These are phyloP conservation scores for Yamadazyma pseudoaaseri DNA, from an alignment of 1,139 yeast genomes.

Conservation along the genomic window DNA sequence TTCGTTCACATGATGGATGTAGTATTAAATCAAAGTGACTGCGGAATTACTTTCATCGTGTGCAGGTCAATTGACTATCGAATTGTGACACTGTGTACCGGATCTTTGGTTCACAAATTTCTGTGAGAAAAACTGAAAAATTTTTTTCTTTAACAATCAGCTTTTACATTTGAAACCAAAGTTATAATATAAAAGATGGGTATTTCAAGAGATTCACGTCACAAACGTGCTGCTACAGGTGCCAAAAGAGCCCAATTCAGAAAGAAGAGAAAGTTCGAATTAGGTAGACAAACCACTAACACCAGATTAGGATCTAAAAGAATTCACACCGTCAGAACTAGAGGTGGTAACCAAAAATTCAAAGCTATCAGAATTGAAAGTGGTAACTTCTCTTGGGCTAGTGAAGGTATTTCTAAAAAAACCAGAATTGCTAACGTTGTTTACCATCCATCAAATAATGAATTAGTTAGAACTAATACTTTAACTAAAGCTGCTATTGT, in stretches of 20 bases:
- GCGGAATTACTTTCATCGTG: neutral
- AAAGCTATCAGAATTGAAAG: slow-evolving; percentile 99
- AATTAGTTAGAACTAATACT: slow-evolving; percentile 99
- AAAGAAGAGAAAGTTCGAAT: slow-evolving; percentile 99
- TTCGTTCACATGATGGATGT: neutral
- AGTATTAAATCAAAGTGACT: neutral
- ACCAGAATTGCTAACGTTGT: slow-evolving; percentile 98
- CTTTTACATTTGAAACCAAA: slow-evolving; percentile 5
- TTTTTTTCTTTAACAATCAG: slow-evolving; percentile 5
- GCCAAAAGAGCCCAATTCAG: slow-evolving; percentile 99
- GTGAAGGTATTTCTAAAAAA: slow-evolving; percentile 98
- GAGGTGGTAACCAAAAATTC: slow-evolving; percentile 99
- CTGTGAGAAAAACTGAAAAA: slow-evolving; percentile 4
- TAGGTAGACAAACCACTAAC: slow-evolving; percentile 99
- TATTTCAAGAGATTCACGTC: slow-evolving; percentile 99
- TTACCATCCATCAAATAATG: slow-evolving; percentile 99
- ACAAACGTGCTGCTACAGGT: slow-evolving; percentile 99
- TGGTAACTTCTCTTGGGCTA: slow-evolving; percentile 99
- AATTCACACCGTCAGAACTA: slow-evolving; percentile 98
- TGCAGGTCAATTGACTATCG: neutral
- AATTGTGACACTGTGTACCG: neutral
- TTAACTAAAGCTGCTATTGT: slow-evolving; percentile 98
- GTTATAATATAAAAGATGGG: slow-evolving; percentile 60
- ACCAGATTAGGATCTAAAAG: slow-evolving; percentile 99
- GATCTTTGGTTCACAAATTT: neutral